phyloP scores from a whole-genome alignment of 441 rosid species.

The Manihot esculenta region DNA sequence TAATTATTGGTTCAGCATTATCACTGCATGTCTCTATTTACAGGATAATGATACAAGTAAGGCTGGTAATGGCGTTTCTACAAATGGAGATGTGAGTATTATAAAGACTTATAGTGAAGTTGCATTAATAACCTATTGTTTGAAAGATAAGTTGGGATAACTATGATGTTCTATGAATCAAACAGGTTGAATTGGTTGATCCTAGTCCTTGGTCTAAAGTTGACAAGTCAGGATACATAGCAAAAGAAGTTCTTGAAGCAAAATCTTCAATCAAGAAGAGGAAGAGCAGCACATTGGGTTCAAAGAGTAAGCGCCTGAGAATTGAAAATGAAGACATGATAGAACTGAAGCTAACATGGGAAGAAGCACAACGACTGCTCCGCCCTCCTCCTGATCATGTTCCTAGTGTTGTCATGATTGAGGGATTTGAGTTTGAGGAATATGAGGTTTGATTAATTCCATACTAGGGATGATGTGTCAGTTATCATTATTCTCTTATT shows the following conservation, averaged over 20 bases:
- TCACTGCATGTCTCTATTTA: conserved; percentile 21
- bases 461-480: neutral
- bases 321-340: conserved; percentile 74
- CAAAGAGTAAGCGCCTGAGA: conserved; percentile 80
- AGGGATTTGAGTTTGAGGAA: conserved; percentile 93
- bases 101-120: conserved; percentile 27
- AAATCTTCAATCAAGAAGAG: conserved; percentile 66
- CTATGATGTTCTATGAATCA: conserved; percentile 26
- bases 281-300: conserved; percentile 67
- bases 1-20: conserved; percentile 7
- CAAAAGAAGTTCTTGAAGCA: conserved; percentile 67
- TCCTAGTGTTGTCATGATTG: conserved; percentile 72
- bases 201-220: conserved; percentile 65
- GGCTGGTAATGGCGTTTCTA: conserved; percentile 38
- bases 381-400: conserved; percentile 74
- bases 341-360: conserved; percentile 88
- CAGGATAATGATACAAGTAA: conserved; percentile 68
- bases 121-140: conserved; percentile 24
- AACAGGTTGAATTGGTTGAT: conserved; percentile 67
- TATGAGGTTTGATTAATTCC: conserved; percentile 60
- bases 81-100: conserved; percentile 58
- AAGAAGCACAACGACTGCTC: conserved; percentile 91
- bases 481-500: conserved; percentile 11
- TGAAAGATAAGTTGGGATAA: conserved; percentile 18
- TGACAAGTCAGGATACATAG: conserved; percentile 68